These are phyloP conservation scores for Petunia axillaris DNA, from an alignment of 257 asterid genomes.

Conservation along the genomic window DNA sequence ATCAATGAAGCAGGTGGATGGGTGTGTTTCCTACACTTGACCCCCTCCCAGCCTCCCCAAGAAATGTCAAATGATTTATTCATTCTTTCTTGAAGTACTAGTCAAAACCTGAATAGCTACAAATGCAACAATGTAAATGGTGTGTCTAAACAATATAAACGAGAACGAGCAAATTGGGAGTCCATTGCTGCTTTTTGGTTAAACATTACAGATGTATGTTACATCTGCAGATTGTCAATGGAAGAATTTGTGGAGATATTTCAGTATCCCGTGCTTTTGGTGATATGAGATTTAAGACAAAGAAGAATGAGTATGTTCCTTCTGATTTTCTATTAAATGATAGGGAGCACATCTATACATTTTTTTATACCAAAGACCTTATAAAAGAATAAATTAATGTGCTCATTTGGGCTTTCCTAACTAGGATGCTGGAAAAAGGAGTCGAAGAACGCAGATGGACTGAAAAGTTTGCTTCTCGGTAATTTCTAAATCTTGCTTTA, in stretches of 20 bases:
- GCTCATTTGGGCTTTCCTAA: constrained; percentile 5
- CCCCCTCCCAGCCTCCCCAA: not conserved
- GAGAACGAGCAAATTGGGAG: not conserved
- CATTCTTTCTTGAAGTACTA: not conserved
- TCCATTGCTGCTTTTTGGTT: not conserved
- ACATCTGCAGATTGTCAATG: constrained; percentile 65
- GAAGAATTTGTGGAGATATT: constrained; percentile 94
- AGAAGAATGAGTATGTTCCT: constrained; percentile 68
- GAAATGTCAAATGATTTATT: not conserved
- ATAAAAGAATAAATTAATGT: not conserved
- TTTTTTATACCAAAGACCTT: too few species aligned
- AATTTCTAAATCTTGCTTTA: constrained; percentile 29
- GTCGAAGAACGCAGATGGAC: constrained; percentile 84
- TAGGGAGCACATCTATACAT: not conserved
- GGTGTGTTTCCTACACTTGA: constrained; percentile 57
- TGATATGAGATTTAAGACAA: constrained; percentile 84
- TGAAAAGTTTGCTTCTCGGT: constrained; percentile 88
- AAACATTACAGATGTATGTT: not conserved
- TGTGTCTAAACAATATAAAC: not conserved
- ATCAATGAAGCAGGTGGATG: constrained; percentile 93
- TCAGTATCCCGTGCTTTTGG: constrained; percentile 98
- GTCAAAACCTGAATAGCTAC: not conserved
- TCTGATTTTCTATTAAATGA: constrained; percentile 25
- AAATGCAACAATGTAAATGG: not conserved
- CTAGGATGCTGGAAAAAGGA: constrained; percentile 91